Conservation (phyloP, 768 basidiomycete genomes). For the Fomitopsis serialis region DNA sequence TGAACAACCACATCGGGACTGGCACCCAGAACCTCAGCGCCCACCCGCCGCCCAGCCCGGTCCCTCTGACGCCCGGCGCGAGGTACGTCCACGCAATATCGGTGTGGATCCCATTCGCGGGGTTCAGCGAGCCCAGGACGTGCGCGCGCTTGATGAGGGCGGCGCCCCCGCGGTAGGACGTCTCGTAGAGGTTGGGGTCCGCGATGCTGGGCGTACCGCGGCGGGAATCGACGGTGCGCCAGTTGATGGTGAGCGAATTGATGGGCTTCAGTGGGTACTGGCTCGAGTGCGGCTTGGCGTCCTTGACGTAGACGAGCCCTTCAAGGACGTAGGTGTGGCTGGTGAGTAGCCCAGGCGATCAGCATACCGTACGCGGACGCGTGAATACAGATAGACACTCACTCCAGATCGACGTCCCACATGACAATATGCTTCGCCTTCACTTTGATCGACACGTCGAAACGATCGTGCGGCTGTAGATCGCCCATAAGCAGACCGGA, state of each 20-base stretch:
- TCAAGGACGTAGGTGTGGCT: conserved; percentile 10
- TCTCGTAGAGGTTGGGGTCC: not conserved
- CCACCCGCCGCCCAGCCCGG: conserved; percentile 21
- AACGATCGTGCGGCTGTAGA: not conserved
- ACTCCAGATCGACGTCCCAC: conserved; percentile 11
- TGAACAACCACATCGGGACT: conserved; percentile 41
- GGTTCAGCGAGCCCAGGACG: conserved; percentile 1
- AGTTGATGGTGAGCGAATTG: conserved; percentile 10
- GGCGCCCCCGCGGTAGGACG: not conserved
- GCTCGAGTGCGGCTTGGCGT: conserved; percentile 7
- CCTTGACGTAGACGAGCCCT: conserved; percentile 6
- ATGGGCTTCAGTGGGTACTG: not conserved
- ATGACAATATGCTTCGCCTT: conserved; percentile 5
- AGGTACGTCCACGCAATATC: conserved; percentile 3
- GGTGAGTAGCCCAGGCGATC: not conserved
- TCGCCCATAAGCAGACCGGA: no score
- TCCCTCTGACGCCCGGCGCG: conserved; percentile 8
- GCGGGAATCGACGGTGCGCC: conserved; percentile 3
- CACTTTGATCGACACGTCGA: conserved; percentile 7
- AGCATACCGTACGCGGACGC: no score
- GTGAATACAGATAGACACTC: not conserved
- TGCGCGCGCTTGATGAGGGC: not conserved
- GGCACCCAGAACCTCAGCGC: conserved; percentile 40
- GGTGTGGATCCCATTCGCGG: conserved; percentile 7
- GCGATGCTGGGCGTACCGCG: not conserved